Evolutionary conservation across 495 filamentous ascomycete genomes (phyloP).

Genomic region (Pyronema domesticum): DNA sequence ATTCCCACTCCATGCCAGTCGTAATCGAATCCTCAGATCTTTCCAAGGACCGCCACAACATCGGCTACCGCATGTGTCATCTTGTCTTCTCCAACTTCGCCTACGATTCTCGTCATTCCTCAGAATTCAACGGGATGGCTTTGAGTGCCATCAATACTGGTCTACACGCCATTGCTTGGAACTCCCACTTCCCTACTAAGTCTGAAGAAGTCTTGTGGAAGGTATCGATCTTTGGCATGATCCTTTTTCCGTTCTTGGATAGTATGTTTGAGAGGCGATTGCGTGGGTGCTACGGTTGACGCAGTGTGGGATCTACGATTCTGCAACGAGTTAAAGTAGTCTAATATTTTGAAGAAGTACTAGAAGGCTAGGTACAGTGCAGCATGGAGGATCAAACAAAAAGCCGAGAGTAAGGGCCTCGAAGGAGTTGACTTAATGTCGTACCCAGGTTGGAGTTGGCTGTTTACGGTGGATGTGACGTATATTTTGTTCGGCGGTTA

Average conservation of each 20-base stretch:
- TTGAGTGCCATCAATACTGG: neutral
- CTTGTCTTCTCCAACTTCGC: neutral
- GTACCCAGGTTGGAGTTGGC: neutral
- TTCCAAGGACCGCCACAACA: neutral
- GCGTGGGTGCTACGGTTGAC: neutral
- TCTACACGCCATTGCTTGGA: slow-evolving; percentile 6
- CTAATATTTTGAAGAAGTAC: neutral
- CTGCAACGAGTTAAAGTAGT: neutral
- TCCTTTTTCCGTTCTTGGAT: neutral
- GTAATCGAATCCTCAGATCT: neutral
- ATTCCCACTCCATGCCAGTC: neutral
- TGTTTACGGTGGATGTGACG: neutral
- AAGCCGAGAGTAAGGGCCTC: neutral
- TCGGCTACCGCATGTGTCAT: neutral
- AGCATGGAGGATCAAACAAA: neutral
- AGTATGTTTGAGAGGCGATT: neutral
- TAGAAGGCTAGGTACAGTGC: neutral
- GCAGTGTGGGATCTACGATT: neutral
- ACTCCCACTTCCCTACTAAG: slow-evolving; percentile 5
- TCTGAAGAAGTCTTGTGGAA: slow-evolving; percentile 4
- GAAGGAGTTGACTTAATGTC: neutral
- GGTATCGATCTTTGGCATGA: slow-evolving; percentile 2
- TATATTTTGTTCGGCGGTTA: neutral
- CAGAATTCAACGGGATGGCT: neutral
- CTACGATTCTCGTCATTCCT: neutral